These are phyloP conservation scores for Colletotrichum zoysiae DNA, from an alignment of 2,329 filamentous ascomycete species.

Conservation along the genomic window DNA sequence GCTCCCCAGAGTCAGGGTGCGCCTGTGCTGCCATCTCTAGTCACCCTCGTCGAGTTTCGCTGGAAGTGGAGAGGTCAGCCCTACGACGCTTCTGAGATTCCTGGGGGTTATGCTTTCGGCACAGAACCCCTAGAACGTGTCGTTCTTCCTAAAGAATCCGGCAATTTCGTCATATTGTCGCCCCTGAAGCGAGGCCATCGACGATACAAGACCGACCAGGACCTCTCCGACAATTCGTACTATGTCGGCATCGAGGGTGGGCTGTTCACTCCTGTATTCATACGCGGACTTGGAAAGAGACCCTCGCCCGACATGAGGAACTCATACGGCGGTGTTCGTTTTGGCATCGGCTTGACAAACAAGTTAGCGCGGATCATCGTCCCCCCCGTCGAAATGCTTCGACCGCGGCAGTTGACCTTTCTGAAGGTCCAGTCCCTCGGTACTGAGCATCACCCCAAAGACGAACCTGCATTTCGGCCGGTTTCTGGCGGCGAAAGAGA, in stretches of 20 bases:
- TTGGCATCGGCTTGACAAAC: background rate
- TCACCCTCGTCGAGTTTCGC: background rate
- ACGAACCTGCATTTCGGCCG: background rate
- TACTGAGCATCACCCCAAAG: background rate
- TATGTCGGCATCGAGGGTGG: constrained; percentile 5
- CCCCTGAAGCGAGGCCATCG: constrained; percentile 3
- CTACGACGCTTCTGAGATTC: background rate
- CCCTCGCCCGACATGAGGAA: background rate
- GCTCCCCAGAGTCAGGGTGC: background rate
- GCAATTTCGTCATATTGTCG: background rate
- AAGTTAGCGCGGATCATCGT: background rate
- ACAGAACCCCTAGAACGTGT: background rate
- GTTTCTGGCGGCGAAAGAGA: background rate
- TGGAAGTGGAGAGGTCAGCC: background rate
- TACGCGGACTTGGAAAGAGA: background rate
- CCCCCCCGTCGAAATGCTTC: constrained; percentile 19
- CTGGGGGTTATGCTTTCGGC: background rate
- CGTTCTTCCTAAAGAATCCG: background rate
- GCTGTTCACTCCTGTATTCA: background rate
- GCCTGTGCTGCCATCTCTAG: background rate
- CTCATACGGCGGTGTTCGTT: background rate
- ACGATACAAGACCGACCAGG: background rate
- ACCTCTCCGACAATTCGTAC: background rate
- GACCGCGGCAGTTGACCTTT: background rate
- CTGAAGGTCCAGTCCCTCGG: constrained; percentile 3